These are phyloP conservation scores for Trametes pubescens DNA, from an alignment of 1,284 basidiomycete species.

Conservation along the genomic window DNA sequence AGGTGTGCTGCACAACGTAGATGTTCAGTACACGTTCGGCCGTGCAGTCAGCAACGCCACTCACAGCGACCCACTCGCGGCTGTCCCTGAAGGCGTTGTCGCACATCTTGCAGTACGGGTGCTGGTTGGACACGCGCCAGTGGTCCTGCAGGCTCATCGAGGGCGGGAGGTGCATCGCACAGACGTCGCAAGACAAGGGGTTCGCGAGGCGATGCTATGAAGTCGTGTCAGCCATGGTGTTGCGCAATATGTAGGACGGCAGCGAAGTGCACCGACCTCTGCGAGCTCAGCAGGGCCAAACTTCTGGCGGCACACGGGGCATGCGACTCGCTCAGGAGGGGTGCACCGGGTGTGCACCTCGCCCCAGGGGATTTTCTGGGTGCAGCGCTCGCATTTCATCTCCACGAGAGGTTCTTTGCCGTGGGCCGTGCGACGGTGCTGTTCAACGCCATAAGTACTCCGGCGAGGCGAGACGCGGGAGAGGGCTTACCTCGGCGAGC, in stretches of 20 bases:
- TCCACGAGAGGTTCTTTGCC: background rate
- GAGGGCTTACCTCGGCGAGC: slow-evolving; percentile 2
- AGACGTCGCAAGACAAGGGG: slow-evolving; percentile 6
- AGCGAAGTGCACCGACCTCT: background rate
- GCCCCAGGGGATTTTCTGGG: background rate
- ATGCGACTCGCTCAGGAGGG: background rate
- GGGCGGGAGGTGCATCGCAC: slow-evolving; percentile 7
- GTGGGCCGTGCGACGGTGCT: slow-evolving; percentile 8
- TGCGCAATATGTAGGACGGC: background rate
- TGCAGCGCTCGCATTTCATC: slow-evolving; percentile 5
- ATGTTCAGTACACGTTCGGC: background rate
- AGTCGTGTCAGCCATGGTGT: background rate
- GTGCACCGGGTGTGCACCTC: background rate
- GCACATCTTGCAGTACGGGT: slow-evolving; percentile 13
- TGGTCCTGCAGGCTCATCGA: slow-evolving; percentile 8
- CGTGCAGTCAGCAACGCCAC: background rate
- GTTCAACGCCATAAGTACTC: background rate
- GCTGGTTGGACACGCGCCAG: slow-evolving; percentile 13
- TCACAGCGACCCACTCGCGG: background rate
- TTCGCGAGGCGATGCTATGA: slow-evolving; percentile 4
- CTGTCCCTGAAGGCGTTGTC: slow-evolving; percentile 4
- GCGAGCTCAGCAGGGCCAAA: slow-evolving; percentile 2
- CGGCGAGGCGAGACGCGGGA: background rate
- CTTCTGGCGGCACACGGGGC: slow-evolving; percentile 5
- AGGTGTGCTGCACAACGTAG: background rate